Evolutionary conservation across 805 yeast species (phyloP).

Genomic region (Monosporozyma aerobia): DNA sequence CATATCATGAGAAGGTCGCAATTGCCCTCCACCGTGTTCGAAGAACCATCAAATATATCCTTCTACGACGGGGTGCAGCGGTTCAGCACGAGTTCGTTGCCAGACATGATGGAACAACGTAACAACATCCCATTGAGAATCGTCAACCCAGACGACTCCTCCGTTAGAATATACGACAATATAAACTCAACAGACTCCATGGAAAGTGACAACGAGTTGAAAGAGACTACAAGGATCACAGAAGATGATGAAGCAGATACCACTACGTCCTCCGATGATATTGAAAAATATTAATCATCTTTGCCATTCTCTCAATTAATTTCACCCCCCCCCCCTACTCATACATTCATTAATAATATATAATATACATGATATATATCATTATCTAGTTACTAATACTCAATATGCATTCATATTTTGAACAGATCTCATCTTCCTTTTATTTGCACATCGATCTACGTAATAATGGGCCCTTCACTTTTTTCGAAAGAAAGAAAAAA

Average conservation of each 20-base stretch:
- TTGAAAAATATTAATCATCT: not conserved
- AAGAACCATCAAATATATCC: slow-evolving; percentile 10
- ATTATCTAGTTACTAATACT: not conserved
- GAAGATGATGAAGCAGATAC: not conserved
- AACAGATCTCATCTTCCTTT: not conserved
- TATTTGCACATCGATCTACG: too few relatives aligned
- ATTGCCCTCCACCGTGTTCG: slow-evolving; percentile 11
- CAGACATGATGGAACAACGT: slow-evolving; percentile 36
- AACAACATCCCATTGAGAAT: slow-evolving; percentile 33
- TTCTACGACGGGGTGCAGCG: slow-evolving; percentile 36
- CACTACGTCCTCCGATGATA: not conserved
- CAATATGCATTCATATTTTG: not conserved
- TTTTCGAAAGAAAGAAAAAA: not conserved
- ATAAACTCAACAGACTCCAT: not conserved
- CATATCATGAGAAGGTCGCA: not conserved
- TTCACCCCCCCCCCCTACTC: not conserved
- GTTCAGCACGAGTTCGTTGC: slow-evolving; percentile 46
- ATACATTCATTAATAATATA: not conserved
- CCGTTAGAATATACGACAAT: not conserved
- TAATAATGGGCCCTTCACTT: not conserved
- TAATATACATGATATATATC: not conserved
- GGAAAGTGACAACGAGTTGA: not conserved
- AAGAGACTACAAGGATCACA: not conserved
- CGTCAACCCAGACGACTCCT: slow-evolving; percentile 34
- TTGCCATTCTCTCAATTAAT: not conserved